These are phyloP conservation scores for Kodamaea restingae DNA, from an alignment of 805 yeast genomes.

Conservation along the genomic window DNA sequence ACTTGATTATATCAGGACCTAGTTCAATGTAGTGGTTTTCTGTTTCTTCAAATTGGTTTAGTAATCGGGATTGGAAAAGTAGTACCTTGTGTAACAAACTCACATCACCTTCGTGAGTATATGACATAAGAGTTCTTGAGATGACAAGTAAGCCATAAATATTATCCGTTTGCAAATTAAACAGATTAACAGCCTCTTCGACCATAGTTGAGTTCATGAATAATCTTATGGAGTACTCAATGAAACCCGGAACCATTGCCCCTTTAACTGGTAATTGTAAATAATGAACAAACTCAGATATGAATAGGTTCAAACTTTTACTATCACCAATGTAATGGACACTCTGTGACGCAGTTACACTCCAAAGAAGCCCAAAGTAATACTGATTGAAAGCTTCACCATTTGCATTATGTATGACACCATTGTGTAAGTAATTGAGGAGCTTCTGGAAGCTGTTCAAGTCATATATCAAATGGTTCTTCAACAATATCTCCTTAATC, in stretches of 20 bases:
- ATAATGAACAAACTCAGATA: slow-evolving; percentile 27
- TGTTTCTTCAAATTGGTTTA: slow-evolving; percentile 36
- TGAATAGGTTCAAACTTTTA: slow-evolving; percentile 23
- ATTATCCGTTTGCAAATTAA: slow-evolving; percentile 28
- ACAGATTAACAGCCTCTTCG: slow-evolving; percentile 20
- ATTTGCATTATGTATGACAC: slow-evolving; percentile 17
- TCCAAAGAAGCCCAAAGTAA: slow-evolving; percentile 31
- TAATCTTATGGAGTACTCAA: slow-evolving; percentile 14
- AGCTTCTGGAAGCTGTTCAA: slow-evolving; percentile 26
- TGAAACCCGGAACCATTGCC: neutral
- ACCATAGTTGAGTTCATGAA: slow-evolving; percentile 31
- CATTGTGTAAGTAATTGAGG: slow-evolving; percentile 27
- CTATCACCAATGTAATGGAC: slow-evolving; percentile 18
- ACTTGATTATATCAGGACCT: slow-evolving; percentile 11
- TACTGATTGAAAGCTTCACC: slow-evolving; percentile 19
- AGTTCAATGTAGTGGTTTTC: slow-evolving; percentile 35
- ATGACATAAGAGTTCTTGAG: slow-evolving; percentile 20
- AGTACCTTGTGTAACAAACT: slow-evolving; percentile 18
- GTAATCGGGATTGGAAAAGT: slow-evolving; percentile 26
- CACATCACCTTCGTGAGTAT: slow-evolving; percentile 10
- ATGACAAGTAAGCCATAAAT: slow-evolving; percentile 28
- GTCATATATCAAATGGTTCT: slow-evolving; percentile 27
- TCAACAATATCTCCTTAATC: slow-evolving; percentile 32
- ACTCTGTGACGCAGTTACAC: slow-evolving; percentile 33
- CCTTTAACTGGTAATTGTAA: slow-evolving; percentile 11